Conservation (phyloP, 805 yeast genomes). For the Yarrowia keelungensis region DNA sequence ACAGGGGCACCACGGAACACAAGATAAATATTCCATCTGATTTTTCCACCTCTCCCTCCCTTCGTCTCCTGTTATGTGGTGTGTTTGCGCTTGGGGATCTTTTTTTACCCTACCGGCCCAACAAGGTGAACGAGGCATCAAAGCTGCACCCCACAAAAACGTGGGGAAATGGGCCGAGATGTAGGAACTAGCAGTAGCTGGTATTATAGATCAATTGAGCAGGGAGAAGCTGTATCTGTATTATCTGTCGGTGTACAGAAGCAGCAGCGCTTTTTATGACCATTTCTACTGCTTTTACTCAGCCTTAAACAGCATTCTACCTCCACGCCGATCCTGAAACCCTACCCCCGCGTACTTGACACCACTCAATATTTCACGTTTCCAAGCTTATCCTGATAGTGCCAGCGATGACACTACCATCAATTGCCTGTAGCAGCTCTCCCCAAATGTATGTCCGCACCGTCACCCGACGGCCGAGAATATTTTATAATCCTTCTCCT, state of each 20-base stretch:
- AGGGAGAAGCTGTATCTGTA: background rate
- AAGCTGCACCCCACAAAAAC: constrained; percentile 32
- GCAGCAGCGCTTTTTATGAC: background rate
- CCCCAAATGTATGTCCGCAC: too few relatives aligned
- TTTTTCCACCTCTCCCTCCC: too few relatives aligned
- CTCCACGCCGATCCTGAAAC: constrained; percentile 23
- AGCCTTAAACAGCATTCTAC: background rate
- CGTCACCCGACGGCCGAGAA: background rate
- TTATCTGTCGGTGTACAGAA: background rate
- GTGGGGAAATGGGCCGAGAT: constrained; percentile 39
- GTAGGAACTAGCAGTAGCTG: background rate
- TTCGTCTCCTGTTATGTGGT: too few relatives aligned
- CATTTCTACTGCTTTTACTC: too few relatives aligned
- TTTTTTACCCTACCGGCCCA: constrained; percentile 34
- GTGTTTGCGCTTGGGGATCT: too few relatives aligned
- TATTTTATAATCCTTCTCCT: background rate
- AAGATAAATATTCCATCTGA: too few relatives aligned
- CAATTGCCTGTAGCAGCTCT: too few relatives aligned
- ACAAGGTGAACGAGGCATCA: constrained; percentile 29
- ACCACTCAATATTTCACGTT: constrained; percentile 1
- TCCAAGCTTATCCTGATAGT: too few relatives aligned
- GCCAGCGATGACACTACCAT: too few relatives aligned
- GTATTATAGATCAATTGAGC: constrained; percentile 14
- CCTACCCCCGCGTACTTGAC: constrained; percentile 21
- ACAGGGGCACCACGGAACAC: too few relatives aligned